Conservation (phyloP, 495 filamentous ascomycete species). For the Neurospora discreta region DNA sequence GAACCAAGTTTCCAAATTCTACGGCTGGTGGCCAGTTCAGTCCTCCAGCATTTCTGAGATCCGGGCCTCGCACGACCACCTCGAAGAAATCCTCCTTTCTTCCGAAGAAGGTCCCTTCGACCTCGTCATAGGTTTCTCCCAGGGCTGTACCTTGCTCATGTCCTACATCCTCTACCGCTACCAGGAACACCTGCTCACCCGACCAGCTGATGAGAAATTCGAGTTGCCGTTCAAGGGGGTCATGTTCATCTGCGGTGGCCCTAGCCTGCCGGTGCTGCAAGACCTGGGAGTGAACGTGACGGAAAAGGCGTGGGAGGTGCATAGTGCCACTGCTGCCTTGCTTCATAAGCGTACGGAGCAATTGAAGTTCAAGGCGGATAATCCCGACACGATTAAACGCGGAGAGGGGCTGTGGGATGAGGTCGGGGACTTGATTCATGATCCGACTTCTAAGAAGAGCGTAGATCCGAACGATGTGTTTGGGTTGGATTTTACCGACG, state of each 20-base stretch:
- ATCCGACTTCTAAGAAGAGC: conserved; percentile 3
- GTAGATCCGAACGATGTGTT: conserved; percentile 25
- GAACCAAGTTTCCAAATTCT: conserved; percentile 29
- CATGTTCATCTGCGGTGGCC: conserved; percentile 48
- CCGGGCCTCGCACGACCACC: conserved; percentile 27
- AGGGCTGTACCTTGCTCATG: conserved; percentile 43
- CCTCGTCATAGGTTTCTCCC: conserved; percentile 47
- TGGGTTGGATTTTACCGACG: conserved; percentile 40
- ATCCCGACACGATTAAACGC: conserved; percentile 16
- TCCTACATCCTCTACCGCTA: conserved; percentile 33
- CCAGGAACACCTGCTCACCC: conserved; percentile 17
- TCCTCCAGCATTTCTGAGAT: conserved; percentile 21
- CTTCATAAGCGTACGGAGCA: conserved; percentile 19
- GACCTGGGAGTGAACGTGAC: conserved; percentile 41
- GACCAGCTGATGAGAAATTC: not conserved
- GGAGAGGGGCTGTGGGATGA: conserved; percentile 21
- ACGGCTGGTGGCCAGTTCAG: conserved; percentile 33
- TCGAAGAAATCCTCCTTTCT: conserved; percentile 17
- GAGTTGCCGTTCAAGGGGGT: conserved; percentile 45
- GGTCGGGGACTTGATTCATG: conserved; percentile 20
- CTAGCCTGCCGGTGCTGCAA: conserved; percentile 38
- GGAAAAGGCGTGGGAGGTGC: conserved; percentile 27
- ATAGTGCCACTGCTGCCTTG: conserved; percentile 17
- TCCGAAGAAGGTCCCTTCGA: conserved; percentile 47
- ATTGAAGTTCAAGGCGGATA: conserved; percentile 16